These are phyloP conservation scores for Pouteria campechiana DNA, from an alignment of 179 eudicot genomes.

Conservation along the genomic window DNA sequence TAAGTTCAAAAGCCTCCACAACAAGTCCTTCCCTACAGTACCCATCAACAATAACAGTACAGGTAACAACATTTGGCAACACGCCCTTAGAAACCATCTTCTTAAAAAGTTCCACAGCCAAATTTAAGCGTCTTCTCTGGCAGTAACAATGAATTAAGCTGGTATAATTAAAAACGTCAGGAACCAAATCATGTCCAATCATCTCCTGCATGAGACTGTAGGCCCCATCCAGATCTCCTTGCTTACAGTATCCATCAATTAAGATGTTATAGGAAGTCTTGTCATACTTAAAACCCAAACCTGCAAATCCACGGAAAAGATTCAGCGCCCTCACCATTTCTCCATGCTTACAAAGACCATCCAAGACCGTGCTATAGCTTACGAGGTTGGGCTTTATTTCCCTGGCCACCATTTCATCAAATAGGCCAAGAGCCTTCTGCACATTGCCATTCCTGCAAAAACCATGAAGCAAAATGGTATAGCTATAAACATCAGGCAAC, in stretches of 20 bases:
- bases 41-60: constrained; percentile 22
- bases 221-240: constrained; percentile 32
- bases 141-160: constrained; percentile 26
- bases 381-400: constrained; percentile 25
- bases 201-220: constrained; percentile 24
- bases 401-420: constrained; percentile 30
- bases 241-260: constrained; percentile 25
- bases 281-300: constrained; percentile 26
- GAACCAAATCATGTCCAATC: constrained; percentile 18
- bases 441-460: constrained; percentile 22
- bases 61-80: constrained; percentile 15
- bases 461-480: constrained; percentile 35
- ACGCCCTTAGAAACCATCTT: constrained; percentile 22
- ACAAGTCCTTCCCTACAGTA: constrained; percentile 29
- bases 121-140: constrained; percentile 19
- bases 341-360: constrained; percentile 24
- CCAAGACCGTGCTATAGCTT: constrained; percentile 25
- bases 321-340: constrained; percentile 20
- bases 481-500: constrained; percentile 29
- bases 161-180: constrained; percentile 14
- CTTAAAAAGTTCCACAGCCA: constrained; percentile 16
- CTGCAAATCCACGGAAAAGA: constrained; percentile 14
- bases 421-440: constrained; percentile 19
- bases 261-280: constrained; percentile 18
- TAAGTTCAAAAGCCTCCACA: constrained; percentile 22